Evolutionary conservation across 2,329 filamentous ascomycete genomes (phyloP).

Genomic region (Aureobasidium sp.): DNA sequence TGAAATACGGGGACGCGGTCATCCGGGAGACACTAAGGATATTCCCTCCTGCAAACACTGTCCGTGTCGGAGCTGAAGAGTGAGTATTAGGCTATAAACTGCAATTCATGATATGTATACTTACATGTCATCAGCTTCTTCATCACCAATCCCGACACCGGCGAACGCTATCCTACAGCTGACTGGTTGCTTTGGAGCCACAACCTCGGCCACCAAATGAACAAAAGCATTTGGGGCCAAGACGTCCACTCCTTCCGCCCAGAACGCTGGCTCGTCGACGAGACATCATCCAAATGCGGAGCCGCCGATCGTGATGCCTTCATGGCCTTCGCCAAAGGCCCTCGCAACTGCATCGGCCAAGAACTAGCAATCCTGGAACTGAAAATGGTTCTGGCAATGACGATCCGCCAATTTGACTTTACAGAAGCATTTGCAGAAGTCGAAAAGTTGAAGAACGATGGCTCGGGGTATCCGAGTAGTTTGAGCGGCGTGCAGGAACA

Average conservation of each 20-base stretch:
- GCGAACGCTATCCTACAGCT: conserved; percentile 38
- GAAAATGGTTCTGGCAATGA: conserved; percentile 45
- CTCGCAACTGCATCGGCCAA: conserved; percentile 52
- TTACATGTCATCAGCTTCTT: conserved; percentile 26
- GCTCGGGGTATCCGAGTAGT: conserved; percentile 28
- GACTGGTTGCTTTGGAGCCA: conserved; percentile 39
- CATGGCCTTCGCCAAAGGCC: conserved; percentile 30
- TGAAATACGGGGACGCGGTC: conserved; percentile 47
- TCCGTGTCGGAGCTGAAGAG: conserved; percentile 30
- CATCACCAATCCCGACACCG: conserved; percentile 38
- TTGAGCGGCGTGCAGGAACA: conserved; percentile 23
- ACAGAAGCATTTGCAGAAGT: conserved; percentile 31
- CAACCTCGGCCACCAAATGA: conserved; percentile 32
- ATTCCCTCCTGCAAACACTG: conserved; percentile 43
- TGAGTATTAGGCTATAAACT: neutral
- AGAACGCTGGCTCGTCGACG: conserved; percentile 38
- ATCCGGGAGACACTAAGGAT: conserved; percentile 49
- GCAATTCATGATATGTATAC: neutral
- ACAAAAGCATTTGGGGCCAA: conserved; percentile 32
- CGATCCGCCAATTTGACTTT: conserved; percentile 46
- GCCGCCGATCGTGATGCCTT: neutral
- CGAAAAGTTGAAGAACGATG: conserved; percentile 28
- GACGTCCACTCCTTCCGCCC: conserved; percentile 41
- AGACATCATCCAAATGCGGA: neutral
- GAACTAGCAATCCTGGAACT: conserved; percentile 49